Evolutionary conservation across 2,329 filamentous ascomycete species (phyloP).

Genomic region (Pseudogymnoascus sp.): DNA sequence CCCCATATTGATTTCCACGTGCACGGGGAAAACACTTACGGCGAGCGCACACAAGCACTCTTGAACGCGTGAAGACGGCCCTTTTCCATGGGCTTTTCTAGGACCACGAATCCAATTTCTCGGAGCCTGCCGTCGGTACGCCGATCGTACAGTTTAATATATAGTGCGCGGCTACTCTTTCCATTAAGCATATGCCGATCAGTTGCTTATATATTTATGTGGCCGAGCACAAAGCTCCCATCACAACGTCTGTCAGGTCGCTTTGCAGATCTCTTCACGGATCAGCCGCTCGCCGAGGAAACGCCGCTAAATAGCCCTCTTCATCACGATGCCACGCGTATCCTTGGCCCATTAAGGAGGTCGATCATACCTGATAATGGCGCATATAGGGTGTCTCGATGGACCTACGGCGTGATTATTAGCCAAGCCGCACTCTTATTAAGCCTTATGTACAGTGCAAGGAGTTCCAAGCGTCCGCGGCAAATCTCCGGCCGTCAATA

Average conservation of each 20-base stretch:
- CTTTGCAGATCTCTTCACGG: not conserved
- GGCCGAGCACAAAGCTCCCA: not conserved
- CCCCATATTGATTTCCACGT: slow-evolving; percentile 1
- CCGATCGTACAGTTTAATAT: not conserved
- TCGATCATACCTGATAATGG: not conserved
- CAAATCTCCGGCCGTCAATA: not conserved
- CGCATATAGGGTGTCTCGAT: not conserved
- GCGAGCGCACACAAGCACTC: too few species aligned
- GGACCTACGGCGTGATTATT: not conserved
- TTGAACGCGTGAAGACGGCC: not conserved
- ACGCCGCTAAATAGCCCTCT: not conserved
- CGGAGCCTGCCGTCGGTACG: not conserved
- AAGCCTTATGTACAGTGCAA: not conserved
- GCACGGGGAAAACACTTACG: not conserved
- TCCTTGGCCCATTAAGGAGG: not conserved
- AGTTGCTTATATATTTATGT: not conserved
- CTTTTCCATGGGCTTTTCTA: not conserved
- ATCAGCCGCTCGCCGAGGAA: slow-evolving; percentile 5
- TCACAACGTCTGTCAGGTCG: not conserved
- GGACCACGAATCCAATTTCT: not conserved
- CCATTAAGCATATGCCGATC: not conserved
- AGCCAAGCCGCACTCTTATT: not conserved
- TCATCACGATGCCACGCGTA: slow-evolving; percentile 49
- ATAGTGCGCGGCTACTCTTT: not conserved
- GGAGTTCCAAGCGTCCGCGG: not conserved